These are phyloP conservation scores for Aspergillus olivimuriae DNA, from an alignment of 495 filamentous ascomycete species.

Conservation along the genomic window DNA sequence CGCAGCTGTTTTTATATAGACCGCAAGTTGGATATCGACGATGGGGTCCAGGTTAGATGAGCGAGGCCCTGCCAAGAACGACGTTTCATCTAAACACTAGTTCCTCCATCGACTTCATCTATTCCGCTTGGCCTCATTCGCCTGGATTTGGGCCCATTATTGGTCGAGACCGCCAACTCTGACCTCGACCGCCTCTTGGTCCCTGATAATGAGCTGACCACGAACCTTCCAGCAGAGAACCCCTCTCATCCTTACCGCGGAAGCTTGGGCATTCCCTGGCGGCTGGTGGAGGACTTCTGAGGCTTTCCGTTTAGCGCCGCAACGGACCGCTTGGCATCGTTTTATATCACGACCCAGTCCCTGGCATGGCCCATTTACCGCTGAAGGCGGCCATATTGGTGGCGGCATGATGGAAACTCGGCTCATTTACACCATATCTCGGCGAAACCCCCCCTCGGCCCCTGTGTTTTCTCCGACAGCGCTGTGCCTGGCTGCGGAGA, in stretches of 20 bases:
- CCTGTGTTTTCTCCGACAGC: too few relatives aligned
- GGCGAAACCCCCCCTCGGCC: too few relatives aligned
- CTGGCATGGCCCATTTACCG: too few relatives aligned
- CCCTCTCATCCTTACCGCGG: background rate
- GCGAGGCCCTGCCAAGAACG: slow-evolving; percentile 9
- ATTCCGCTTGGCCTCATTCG: background rate
- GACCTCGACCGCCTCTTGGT: background rate
- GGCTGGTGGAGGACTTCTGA: background rate
- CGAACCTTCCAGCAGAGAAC: background rate
- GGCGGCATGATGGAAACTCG: too few relatives aligned
- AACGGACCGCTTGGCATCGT: background rate
- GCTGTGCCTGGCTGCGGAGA: too few relatives aligned
- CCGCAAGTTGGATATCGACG: background rate
- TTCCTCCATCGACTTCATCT: background rate
- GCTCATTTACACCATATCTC: too few relatives aligned
- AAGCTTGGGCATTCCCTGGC: background rate
- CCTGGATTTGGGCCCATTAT: background rate
- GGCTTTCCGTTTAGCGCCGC: too few relatives aligned
- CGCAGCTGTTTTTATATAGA: slow-evolving; percentile 11
- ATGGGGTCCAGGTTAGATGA: background rate
- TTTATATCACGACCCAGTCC: too few relatives aligned
- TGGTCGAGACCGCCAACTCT: background rate
- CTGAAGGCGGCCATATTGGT: too few relatives aligned
- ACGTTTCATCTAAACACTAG: slow-evolving; percentile 7
- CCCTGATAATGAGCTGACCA: background rate